Conservation (phyloP, 106 monocot genomes). For the Posidonia australis region DNA sequence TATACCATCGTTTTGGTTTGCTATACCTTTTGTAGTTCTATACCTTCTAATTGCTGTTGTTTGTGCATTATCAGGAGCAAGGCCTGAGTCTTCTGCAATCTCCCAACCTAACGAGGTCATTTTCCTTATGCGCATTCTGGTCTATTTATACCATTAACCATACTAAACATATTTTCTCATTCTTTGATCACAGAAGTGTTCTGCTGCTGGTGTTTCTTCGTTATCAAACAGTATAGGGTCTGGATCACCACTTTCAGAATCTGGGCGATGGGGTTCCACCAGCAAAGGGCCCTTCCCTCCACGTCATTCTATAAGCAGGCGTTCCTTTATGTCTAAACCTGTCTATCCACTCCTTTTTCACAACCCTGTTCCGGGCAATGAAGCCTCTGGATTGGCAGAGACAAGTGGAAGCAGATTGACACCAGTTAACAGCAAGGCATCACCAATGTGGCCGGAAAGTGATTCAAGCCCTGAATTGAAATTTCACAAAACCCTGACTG, state of each 20-base stretch:
- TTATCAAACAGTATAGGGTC: slow-evolving; percentile 52
- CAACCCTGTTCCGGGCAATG: slow-evolving; percentile 62
- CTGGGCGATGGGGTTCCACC: slow-evolving; percentile 42
- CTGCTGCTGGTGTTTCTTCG: slow-evolving; percentile 26
- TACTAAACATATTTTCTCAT: background rate
- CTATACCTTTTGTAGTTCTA: too few relatives aligned
- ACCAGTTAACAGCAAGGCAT: slow-evolving; percentile 16
- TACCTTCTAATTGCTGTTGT: background rate
- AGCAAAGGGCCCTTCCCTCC: slow-evolving; percentile 46
- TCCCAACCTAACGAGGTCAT: slow-evolving; percentile 47
- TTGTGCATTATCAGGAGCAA: slow-evolving; percentile 41
- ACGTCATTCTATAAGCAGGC: slow-evolving; percentile 43
- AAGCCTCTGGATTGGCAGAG: slow-evolving; percentile 26
- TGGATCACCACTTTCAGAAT: slow-evolving; percentile 51
- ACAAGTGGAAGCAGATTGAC: slow-evolving; percentile 20
- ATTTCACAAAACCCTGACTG: slow-evolving; percentile 38
- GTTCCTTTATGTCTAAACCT: slow-evolving; percentile 92
- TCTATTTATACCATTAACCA: background rate
- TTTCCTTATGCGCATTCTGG: background rate
- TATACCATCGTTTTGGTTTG: too few relatives aligned
- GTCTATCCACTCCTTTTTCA: slow-evolving; percentile 69
- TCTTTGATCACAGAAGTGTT: slow-evolving; percentile 29
- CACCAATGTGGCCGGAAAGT: slow-evolving; percentile 31
- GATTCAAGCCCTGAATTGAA: slow-evolving; percentile 50
- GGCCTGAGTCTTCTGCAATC: slow-evolving; percentile 35